Base-by-base conservation (phyloP, 2,329 filamentous ascomycete genomes). In the Sporothrix protearum region DNA sequence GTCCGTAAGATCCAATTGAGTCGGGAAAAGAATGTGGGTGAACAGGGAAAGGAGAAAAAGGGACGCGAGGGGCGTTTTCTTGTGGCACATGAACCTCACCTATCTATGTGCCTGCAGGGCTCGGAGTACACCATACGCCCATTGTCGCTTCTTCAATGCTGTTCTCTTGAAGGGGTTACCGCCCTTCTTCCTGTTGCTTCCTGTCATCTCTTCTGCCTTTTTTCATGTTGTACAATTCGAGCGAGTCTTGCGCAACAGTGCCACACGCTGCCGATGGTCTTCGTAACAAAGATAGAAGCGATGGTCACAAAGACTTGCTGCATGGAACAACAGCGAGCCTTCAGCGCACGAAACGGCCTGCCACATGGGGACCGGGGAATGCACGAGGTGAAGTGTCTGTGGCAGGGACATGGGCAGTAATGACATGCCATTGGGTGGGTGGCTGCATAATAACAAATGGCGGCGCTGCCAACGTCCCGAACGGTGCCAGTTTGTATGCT, bases 41-140 rank as follows among this genome's bases (percentile, higher is more conserved):
- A 30, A 30, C n/a, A 22, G 47, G 33, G n/a, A 22, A 47, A 47
- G 59, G 49, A 39, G 59, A 22, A 16, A 22, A 42, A 25, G 42
- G 47, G 59, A 66, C 59, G 59, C 33, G 69, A 66, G 36, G 16
- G 59, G 59, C 33, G 69, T 30, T 51, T 22, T 47, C 28, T 55
- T 14, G 71, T 66, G 66, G 45, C 22, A 71, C 66, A 6, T 19
- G 66, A 69, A n/a, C 22, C 45, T 71, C 70, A 51, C 42, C 28
- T 51, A 63, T 42, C 6, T 42, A 33, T 36, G 10, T 25, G 51
- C 25, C n/a, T 69, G 25, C 51, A 30, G 3, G 67, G n/a, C 30
- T 45, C 8, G n/a, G 16, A 19, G 30, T 36, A n/a, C 51, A 16
- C 49, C 22, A 22, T 61, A n/a, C 6, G 5, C 36, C 36, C 30